phyloP scores from a whole-genome alignment of 352 stramenopile species.

The Pythium brachiatum region DNA sequence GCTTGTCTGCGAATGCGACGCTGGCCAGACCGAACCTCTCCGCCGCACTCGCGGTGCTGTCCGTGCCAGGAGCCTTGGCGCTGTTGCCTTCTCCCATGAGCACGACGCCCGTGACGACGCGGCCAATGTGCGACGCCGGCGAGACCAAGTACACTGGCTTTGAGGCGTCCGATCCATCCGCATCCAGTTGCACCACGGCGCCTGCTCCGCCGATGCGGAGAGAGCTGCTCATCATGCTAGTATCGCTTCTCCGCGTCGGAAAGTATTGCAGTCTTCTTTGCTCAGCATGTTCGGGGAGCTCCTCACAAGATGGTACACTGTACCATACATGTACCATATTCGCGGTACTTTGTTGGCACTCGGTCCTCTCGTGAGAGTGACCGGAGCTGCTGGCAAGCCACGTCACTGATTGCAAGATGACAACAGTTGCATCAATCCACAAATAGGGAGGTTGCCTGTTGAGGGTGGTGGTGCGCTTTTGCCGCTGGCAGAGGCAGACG shows the following conservation, averaged over 20 bases:
- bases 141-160: conserved; percentile 69
- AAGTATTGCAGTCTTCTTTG: conserved; percentile 1
- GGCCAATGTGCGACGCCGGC: conserved; percentile 71
- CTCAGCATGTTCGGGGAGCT: not conserved
- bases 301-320: conserved; percentile 10
- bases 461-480: conserved; percentile 3
- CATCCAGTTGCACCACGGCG: conserved; percentile 14
- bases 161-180: not conserved
- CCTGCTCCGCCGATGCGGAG: conserved; percentile 15
- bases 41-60: not conserved
- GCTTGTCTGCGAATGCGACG: conserved; percentile 80
- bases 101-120: conserved; percentile 82
- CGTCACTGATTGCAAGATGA: conserved; percentile 26
- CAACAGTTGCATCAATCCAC: not conserved
- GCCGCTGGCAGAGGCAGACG: conserved; percentile 6
- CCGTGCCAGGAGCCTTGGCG: conserved; percentile 15
- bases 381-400: conserved; percentile 11
- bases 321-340: conserved; percentile 8
- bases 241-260: no score
- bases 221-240: conserved; percentile 10
- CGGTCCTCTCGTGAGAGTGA: conserved; percentile 9
- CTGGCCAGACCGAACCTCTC: conserved; percentile 49
- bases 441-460: conserved; percentile 5
- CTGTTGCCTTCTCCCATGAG: conserved; percentile 43
- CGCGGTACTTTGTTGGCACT: not conserved